Evolutionary conservation across 768 basidiomycete species (phyloP), one percentile per base, ranked within the genome.

Genomic region (Hortiboletus flavorubellus): DNA sequence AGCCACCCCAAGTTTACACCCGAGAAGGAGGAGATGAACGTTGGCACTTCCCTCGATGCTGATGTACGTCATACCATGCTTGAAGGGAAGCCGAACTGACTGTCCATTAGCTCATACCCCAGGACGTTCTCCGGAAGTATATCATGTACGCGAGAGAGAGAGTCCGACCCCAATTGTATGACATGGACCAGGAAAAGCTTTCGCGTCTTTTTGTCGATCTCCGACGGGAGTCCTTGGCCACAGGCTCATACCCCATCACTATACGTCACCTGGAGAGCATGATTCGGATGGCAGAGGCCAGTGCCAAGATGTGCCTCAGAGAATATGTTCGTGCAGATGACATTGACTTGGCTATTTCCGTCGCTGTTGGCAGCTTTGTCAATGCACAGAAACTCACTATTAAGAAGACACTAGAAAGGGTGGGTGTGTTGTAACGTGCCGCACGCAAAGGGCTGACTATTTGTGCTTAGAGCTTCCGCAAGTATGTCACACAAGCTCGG

Each of bases 231-330:
- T 98, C 96, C 5, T 78, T 93, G 63, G 93, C 93, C 18, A 99
- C 97, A 2, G 96, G 96, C n/a, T 98, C 96, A 21, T 97, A 92
- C 74, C 97, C 97, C 2, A 97, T 99, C 69, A 99, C 97, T 9
- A 89, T 98, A 46, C 91, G 97, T 53, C 97, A 98, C 67, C 73
- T 99, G 55, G 97, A 99, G 75, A 96, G 93, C 69, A 97, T 97
- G 91, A 98, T 99, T 73, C 88, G 97, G 39, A 98, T 98, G 96
- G 83, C 93, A 3, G 97, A 99, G 73, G 96, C 97, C 14, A 93
- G 91, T 66, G 97, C 97, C 23, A 97, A 96, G 78, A 98, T 99
- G 97, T 86, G 95, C 46, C 76, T 99, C 58, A 81, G 97, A 50
- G 96, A 98, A 73, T 98, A 93, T 66, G 97, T 98, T 33, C 83